phyloP scores from a whole-genome alignment of 2,329 filamentous ascomycete genomes.

The Magnaporthales sp. region DNA sequence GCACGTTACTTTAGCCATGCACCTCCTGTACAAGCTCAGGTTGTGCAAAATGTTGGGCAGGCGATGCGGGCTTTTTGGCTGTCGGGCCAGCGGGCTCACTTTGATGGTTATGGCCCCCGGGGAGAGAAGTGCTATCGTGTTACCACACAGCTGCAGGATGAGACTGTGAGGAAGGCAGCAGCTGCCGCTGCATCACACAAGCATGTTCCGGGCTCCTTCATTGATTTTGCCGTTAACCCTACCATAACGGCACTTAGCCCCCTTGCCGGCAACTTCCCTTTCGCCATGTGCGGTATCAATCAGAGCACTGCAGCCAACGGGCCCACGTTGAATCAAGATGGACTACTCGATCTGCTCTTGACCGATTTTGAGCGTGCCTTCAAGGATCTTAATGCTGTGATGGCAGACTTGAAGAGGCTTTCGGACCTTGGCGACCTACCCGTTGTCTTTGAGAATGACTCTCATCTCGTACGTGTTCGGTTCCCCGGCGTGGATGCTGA shows the following conservation, averaged over 20 bases:
- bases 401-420: constrained; percentile 74
- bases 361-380: constrained; percentile 81
- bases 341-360: constrained; percentile 76
- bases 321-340: constrained; percentile 68
- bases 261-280: constrained; percentile 33
- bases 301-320: constrained; percentile 31
- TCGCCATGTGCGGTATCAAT: constrained; percentile 26
- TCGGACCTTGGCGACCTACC: constrained; percentile 76
- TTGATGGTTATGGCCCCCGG: constrained; percentile 64
- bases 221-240: constrained; percentile 84
- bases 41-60: constrained; percentile 90
- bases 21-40: constrained; percentile 77
- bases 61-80: constrained; percentile 87
- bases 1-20: constrained; percentile 85
- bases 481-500: constrained; percentile 86
- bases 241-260: constrained; percentile 76
- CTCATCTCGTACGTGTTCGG: constrained; percentile 59
- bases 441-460: constrained; percentile 58
- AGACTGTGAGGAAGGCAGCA: constrained; percentile 60
- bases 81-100: constrained; percentile 82
- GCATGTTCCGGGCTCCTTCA: constrained; percentile 62
- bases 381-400: constrained; percentile 70
- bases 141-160: constrained; percentile 66
- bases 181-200: constrained; percentile 29
- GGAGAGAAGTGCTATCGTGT: constrained; percentile 74